These are phyloP conservation scores for Ceratocystis huliohia DNA, from an alignment of 2,329 filamentous ascomycete species.

Conservation along the genomic window DNA sequence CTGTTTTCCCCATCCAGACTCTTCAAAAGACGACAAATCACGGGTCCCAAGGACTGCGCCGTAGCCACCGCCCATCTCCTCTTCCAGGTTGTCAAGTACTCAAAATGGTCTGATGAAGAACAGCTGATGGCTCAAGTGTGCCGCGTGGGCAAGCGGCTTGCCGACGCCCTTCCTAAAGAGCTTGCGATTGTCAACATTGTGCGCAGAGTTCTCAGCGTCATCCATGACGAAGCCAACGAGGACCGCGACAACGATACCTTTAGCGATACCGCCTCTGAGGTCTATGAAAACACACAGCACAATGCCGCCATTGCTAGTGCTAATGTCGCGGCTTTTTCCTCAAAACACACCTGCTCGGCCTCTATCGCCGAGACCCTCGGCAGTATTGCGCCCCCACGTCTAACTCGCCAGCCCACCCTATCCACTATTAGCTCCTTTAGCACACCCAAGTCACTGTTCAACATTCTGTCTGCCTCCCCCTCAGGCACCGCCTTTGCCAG, in stretches of 20 bases:
- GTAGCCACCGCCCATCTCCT: slow-evolving; percentile 83
- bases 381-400: slow-evolving; percentile 18
- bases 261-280: slow-evolving; percentile 40
- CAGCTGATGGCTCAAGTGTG: slow-evolving; percentile 71
- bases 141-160: slow-evolving; percentile 62
- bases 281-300: slow-evolving; percentile 32
- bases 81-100: slow-evolving; percentile 70
- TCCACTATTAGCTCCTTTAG: slow-evolving; percentile 52
- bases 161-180: slow-evolving; percentile 76
- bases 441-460: slow-evolving; percentile 69
- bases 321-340: slow-evolving; percentile 26
- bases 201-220: slow-evolving; percentile 74
- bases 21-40: slow-evolving; percentile 81
- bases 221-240: slow-evolving; percentile 81
- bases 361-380: slow-evolving; percentile 22
- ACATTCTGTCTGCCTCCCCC: slow-evolving; percentile 43
- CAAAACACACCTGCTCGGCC: slow-evolving; percentile 21
- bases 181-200: slow-evolving; percentile 92
- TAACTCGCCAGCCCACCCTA: slow-evolving; percentile 31
- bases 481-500: slow-evolving; percentile 53
- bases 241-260: slow-evolving; percentile 49
- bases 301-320: slow-evolving; percentile 27
- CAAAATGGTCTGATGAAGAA: slow-evolving; percentile 63
- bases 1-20: slow-evolving; percentile 41
- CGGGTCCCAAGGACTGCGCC: slow-evolving; percentile 75